phyloP scores from a whole-genome alignment of 352 stramenopile genomes.

The Phytophthora tubulina region DNA sequence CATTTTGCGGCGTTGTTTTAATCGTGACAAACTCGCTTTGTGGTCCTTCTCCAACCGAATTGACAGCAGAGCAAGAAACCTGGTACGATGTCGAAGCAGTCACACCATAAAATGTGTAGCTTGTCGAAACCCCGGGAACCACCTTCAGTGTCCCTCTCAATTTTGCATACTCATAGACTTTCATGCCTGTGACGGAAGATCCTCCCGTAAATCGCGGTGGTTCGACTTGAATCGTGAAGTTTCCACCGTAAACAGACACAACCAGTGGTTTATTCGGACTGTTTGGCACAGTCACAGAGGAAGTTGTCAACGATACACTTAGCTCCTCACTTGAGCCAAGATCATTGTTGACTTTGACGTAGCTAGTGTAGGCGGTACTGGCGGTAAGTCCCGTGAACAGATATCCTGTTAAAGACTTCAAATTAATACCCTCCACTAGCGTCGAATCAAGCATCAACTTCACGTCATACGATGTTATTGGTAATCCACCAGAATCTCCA shows the following conservation, averaged over 20 bases:
- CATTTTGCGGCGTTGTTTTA: slow-evolving; percentile 43
- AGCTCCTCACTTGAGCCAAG: slow-evolving; percentile 44
- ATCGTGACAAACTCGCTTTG: slow-evolving; percentile 37
- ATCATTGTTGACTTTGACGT: slow-evolving; percentile 46
- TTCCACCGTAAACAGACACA: slow-evolving; percentile 61
- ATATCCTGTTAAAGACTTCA: slow-evolving; percentile 24
- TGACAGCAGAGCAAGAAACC: slow-evolving; percentile 54
- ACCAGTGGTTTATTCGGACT: slow-evolving; percentile 38
- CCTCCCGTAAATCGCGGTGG: slow-evolving; percentile 59
- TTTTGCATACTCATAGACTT: slow-evolving; percentile 48
- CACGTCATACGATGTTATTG: slow-evolving; percentile 49
- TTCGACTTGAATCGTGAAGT: slow-evolving; percentile 60
- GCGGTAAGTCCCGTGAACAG: slow-evolving; percentile 54
- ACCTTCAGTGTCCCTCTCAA: slow-evolving; percentile 38
- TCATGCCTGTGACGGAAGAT: slow-evolving; percentile 42
- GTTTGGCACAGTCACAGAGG: slow-evolving; percentile 27
- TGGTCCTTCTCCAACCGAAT: slow-evolving; percentile 44
- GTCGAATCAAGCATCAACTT: slow-evolving; percentile 37
- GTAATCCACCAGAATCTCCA: slow-evolving; percentile 54
- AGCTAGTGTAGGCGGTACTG: slow-evolving; percentile 43
- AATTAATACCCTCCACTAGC: slow-evolving; percentile 27
- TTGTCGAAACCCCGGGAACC: neutral
- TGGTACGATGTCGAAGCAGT: slow-evolving; percentile 46
- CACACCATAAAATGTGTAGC: slow-evolving; percentile 46
- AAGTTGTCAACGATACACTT: slow-evolving; percentile 36